phyloP scores from a whole-genome alignment of 2,329 filamentous ascomycete genomes.

The Aspergillus sp. region DNA sequence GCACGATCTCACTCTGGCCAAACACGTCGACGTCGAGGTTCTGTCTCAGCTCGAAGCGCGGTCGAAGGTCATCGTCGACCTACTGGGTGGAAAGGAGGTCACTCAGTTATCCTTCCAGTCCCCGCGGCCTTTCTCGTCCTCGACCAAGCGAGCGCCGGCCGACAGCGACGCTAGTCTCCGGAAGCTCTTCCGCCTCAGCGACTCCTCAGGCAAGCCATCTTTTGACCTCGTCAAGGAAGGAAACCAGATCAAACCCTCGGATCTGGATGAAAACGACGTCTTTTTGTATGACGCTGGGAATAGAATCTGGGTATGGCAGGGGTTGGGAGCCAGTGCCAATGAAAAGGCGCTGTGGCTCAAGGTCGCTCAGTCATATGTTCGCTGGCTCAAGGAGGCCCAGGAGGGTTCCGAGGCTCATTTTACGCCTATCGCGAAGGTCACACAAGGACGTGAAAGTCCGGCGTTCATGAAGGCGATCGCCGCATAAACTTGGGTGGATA shows the following conservation, averaged over 20 bases:
- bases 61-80: constrained; percentile 53
- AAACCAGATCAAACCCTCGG: constrained; percentile 42
- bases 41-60: constrained; percentile 57
- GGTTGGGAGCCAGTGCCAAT: constrained; percentile 54
- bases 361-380: constrained; percentile 31
- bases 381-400: constrained; percentile 24
- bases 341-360: constrained; percentile 61
- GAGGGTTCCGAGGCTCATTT: constrained; percentile 20
- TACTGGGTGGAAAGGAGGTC: constrained; percentile 53
- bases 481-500: constrained; percentile 3
- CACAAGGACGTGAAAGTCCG: constrained; percentile 29
- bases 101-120: constrained; percentile 44
- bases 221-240: constrained; percentile 62
- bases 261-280: constrained; percentile 61
- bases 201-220: constrained; percentile 56
- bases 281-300: constrained; percentile 62
- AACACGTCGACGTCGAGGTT: constrained; percentile 64
- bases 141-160: constrained; percentile 19
- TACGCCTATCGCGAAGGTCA: constrained; percentile 32
- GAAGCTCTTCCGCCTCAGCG: constrained; percentile 63
- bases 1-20: constrained; percentile 56
- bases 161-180: constrained; percentile 26
- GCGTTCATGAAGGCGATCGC: constrained; percentile 27
- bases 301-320: constrained; percentile 67
- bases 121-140: constrained; percentile 37